Conservation (phyloP, 2,329 filamentous ascomycete species). For the Botrytis hyacinthi region DNA sequence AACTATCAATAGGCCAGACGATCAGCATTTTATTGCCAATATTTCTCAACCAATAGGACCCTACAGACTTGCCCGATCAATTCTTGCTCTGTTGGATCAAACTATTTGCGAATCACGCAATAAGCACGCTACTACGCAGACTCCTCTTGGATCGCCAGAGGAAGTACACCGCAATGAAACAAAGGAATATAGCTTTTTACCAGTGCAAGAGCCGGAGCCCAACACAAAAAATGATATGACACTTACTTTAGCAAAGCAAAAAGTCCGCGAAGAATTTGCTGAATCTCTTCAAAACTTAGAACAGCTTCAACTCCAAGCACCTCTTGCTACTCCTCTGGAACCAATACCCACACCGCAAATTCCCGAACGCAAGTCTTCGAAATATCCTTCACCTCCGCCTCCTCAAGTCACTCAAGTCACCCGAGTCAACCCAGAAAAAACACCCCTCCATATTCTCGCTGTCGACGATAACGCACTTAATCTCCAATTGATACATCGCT, state of each 20-base stretch:
- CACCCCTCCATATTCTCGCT: constrained; percentile 29
- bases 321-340: background rate
- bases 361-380: background rate
- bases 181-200: constrained; percentile 29
- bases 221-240: background rate
- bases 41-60: constrained; percentile 29
- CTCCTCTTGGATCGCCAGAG: constrained; percentile 30
- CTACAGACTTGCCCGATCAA: constrained; percentile 29
- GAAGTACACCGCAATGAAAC: constrained; percentile 27
- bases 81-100: constrained; percentile 29
- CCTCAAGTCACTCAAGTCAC: background rate
- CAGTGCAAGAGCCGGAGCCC: background rate
- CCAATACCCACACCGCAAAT: background rate
- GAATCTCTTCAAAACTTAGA: background rate
- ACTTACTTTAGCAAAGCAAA: background rate
- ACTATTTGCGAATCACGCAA: background rate
- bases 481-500: constrained; percentile 38
- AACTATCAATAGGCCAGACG: background rate
- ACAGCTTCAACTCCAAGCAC: constrained; percentile 4
- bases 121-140: constrained; percentile 29
- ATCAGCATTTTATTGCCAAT: constrained; percentile 20
- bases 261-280: background rate
- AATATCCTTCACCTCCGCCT: background rate
- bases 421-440: background rate
- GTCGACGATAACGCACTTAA: constrained; percentile 44